Conservation (phyloP, 768 basidiomycete genomes). For the Amanita polypyramis region DNA sequence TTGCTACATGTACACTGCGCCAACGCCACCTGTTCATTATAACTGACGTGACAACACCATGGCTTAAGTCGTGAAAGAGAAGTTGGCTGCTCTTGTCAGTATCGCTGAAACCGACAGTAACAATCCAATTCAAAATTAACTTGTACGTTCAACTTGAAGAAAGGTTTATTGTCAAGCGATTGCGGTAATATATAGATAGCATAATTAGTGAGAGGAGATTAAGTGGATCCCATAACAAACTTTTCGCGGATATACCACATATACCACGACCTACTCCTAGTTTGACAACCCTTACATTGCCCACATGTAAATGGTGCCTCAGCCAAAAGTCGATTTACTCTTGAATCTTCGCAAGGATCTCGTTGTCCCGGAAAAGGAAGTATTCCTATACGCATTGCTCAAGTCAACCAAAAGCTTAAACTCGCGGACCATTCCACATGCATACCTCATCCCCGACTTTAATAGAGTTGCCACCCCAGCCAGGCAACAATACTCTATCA, state of each 20-base stretch:
- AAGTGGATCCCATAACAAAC: conserved; percentile 2
- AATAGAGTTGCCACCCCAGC: conserved; percentile 93
- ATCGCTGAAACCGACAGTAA: neutral
- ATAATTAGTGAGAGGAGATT: conserved; percentile 4
- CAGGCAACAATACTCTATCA: conserved; percentile 88
- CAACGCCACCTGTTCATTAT: too few relatives aligned
- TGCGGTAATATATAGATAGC: neutral
- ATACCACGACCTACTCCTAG: neutral
- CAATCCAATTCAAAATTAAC: neutral
- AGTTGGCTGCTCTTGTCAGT: too few relatives aligned
- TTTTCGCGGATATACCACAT: neutral
- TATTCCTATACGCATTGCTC: conserved; percentile 56
- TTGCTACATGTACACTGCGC: too few relatives aligned
- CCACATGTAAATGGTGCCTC: neutral
- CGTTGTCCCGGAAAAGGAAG: conserved; percentile 86
- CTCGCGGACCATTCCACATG: conserved; percentile 10
- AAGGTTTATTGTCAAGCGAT: neutral
- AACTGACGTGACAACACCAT: too few relatives aligned
- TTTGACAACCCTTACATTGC: neutral
- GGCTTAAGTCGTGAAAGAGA: too few relatives aligned
- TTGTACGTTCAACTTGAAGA: neutral
- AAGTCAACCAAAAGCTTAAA: conserved; percentile 6
- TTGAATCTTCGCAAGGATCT: conserved; percentile 93
- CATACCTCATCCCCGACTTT: conserved; percentile 95
- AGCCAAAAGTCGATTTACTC: conserved; percentile 44